phyloP scores from a whole-genome alignment of 305 asterid genomes.

The Fraxinus floribunda region DNA sequence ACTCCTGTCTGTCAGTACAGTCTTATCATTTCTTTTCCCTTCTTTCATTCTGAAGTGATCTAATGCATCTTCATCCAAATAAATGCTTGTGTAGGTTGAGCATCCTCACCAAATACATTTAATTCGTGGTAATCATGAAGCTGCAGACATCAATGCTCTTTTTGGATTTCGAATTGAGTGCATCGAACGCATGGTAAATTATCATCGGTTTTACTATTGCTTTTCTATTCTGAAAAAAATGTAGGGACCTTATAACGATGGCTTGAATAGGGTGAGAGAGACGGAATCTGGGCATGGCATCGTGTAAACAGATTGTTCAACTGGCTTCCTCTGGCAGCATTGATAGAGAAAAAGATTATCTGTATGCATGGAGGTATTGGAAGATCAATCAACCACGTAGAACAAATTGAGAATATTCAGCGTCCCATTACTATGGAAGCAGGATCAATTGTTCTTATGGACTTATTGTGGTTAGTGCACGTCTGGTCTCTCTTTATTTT shows the following conservation, averaged over 20 bases:
- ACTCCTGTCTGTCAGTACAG: conserved; percentile 24
- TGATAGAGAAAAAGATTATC: conserved; percentile 61
- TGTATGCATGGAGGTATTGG: conserved; percentile 81
- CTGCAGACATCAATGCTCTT: conserved; percentile 99
- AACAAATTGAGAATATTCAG: conserved; percentile 80
- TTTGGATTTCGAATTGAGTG: conserved; percentile 88
- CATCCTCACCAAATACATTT: conserved; percentile 83
- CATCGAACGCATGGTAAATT: conserved; percentile 67
- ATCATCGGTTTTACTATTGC: conserved; percentile 6
- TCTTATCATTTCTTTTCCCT: neutral
- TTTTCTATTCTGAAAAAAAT: conserved; percentile 18
- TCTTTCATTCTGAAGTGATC: neutral
- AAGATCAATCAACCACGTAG: conserved; percentile 67
- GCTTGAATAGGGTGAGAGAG: conserved; percentile 64
- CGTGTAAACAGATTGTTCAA: conserved; percentile 66
- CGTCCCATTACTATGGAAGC: conserved; percentile 99
- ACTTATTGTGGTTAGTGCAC: conserved; percentile 75
- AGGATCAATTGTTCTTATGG: conserved; percentile 97
- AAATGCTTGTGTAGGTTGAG: conserved; percentile 63
- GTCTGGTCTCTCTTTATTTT: conserved; percentile 10
- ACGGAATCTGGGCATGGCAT: conserved; percentile 75
- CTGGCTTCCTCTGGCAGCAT: conserved; percentile 74
- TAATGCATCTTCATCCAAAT: conserved; percentile 15
- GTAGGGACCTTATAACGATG: conserved; percentile 15
- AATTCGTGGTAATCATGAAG: conserved; percentile 99